phyloP scores from a whole-genome alignment of 495 filamentous ascomycete species.

The Astrothelium subdiscretum region DNA sequence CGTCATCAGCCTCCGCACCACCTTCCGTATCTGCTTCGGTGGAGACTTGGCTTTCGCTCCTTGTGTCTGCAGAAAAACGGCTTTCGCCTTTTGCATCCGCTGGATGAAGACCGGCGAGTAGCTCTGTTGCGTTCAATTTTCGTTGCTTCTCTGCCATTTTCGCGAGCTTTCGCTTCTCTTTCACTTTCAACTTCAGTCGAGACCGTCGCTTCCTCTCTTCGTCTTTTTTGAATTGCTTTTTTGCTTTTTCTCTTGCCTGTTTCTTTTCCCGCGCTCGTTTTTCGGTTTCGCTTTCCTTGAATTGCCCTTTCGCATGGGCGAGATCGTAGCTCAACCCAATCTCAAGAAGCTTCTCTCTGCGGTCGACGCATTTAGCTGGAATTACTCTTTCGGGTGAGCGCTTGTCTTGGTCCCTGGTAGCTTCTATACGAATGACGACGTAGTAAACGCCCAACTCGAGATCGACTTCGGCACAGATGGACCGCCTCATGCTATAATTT shows the following conservation, averaged over 20 bases:
- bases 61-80: background rate
- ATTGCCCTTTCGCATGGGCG: constrained; percentile 66
- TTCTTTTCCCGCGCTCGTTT: constrained; percentile 38
- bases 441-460: constrained; percentile 74
- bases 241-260: constrained; percentile 28
- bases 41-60: background rate
- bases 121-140: background rate
- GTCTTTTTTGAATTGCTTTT: constrained; percentile 16
- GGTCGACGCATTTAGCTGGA: constrained; percentile 43
- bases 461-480: constrained; percentile 69
- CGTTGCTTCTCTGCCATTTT: constrained; percentile 15
- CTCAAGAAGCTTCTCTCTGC: constrained; percentile 72
- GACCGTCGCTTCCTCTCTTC: constrained; percentile 15
- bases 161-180: constrained; percentile 17
- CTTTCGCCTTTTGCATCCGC: background rate
- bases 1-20: background rate
- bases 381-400: constrained; percentile 59
- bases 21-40: background rate
- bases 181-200: constrained; percentile 16
- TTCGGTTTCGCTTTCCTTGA: constrained; percentile 54
- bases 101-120: background rate
- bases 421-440: constrained; percentile 68
- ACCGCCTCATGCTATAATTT: constrained; percentile 59
- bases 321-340: constrained; percentile 75
- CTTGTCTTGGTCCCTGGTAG: constrained; percentile 40